Evolutionary conservation across 331 rosid species (phyloP).

Genomic region (Erythrophleum ivorense): DNA sequence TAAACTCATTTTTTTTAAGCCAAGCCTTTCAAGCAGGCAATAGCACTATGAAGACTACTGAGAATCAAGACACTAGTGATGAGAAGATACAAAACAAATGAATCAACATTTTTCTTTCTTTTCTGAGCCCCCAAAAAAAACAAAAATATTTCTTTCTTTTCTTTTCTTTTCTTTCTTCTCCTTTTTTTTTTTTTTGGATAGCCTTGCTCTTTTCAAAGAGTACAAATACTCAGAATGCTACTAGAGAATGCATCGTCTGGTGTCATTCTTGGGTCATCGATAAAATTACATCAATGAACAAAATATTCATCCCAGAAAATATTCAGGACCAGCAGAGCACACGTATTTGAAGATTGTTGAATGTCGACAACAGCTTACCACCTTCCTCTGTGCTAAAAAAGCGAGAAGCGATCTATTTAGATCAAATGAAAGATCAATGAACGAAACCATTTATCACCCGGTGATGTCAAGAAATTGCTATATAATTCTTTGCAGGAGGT

Average conservation of each 20-base stretch:
- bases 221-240: conserved; percentile 32
- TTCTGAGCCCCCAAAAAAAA: not conserved
- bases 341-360: conserved; percentile 22
- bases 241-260: not conserved
- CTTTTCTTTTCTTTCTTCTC: not conserved
- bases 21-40: not conserved
- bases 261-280: conserved; percentile 44
- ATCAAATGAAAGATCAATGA: conserved; percentile 31
- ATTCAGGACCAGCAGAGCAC: conserved; percentile 22
- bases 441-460: conserved; percentile 33
- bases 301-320: conserved; percentile 42
- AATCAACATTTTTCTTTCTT: not conserved
- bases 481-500: conserved; percentile 39
- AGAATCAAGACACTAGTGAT: conserved; percentile 28
- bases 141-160: not conserved
- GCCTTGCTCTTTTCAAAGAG: conserved; percentile 28
- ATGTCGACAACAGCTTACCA: conserved; percentile 45
- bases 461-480: conserved; percentile 68
- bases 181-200: not conserved
- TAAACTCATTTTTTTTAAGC: no score
- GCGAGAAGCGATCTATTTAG: conserved; percentile 26
- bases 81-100: conserved; percentile 37
- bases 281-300: conserved; percentile 43
- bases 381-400: conserved; percentile 36
- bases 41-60: not conserved